Evolutionary conservation across 2,329 filamentous ascomycete species (phyloP), one percentile per base, ranked within the genome.

Genomic region (Metarhizium robertsii): DNA sequence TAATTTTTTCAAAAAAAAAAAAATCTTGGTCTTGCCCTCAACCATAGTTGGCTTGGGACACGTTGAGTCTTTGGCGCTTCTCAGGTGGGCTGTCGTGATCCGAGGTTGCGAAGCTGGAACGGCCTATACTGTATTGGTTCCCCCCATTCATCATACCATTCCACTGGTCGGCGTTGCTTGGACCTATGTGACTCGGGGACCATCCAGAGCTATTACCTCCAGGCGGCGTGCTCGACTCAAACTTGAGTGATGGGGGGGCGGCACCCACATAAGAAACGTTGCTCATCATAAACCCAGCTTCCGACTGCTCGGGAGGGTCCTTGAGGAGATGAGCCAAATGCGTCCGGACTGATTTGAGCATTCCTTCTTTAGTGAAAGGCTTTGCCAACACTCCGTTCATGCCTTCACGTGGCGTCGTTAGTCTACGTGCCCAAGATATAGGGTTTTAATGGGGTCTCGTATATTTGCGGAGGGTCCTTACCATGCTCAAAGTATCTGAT

Each of bases 361-460:
- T 89, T 43, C 88, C 89, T 62, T 91, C 88, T 64, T 88, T 87
- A 4, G 94, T 99, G 69, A 99, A 99, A 0, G 94, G 94, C 67
- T 99, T 99, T 0, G 94, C 92, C 58, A 99, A 75, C 18, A 99
- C 92, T 66, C 96, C 94, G 66, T 96, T 95, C 92, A 99, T 96
- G 47, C 92, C 92, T 96, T 34, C 14, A 13, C 6, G 29, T 13
- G n/a, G 18, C 43, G 32, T 34, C 20, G 20, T 55, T 53, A 52
- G 53, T 14, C 2, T n/a, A 30, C 45, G 20, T 14, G 10, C 30
- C 30, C 42, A 45, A 2, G 32, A 6, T 1, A 25, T 16, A 18
- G 11, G 6, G n/a, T 11, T 20, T 40, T 6, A 8, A 32, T 20
- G 10, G 32, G 7, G 7, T 11, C 4, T 7, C 32, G 50, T 55